phyloP scores from a whole-genome alignment of 2,329 filamentous ascomycete genomes.

The Ampelomyces quisqualis region DNA sequence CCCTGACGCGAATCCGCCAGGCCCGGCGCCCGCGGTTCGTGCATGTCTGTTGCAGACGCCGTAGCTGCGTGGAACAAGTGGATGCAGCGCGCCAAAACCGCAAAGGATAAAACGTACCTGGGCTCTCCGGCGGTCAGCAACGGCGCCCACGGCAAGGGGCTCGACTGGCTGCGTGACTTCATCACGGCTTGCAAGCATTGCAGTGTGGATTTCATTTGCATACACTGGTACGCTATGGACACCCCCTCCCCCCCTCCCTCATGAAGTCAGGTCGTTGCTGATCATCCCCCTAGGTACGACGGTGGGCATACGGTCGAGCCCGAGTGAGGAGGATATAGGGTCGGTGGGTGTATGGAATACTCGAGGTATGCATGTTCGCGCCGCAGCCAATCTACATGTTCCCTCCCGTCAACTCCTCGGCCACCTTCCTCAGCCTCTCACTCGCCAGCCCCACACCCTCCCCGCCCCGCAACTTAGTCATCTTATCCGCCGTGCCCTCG shows the following conservation, averaged over 20 bases:
- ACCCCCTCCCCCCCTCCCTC: too few species aligned
- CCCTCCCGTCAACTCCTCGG: conserved; percentile 67
- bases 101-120: conserved; percentile 26
- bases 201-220: conserved; percentile 37
- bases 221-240: conserved; percentile 38
- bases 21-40: conserved; percentile 20
- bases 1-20: too few species aligned
- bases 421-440: conserved; percentile 63
- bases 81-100: conserved; percentile 20
- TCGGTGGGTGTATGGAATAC: background rate
- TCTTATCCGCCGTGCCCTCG: conserved; percentile 36
- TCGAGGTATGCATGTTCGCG: too few species aligned
- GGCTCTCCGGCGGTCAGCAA: conserved; percentile 38
- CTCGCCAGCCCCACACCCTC: conserved; percentile 50
- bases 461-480: conserved; percentile 40
- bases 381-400: conserved; percentile 52
- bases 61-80: conserved; percentile 18
- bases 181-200: conserved; percentile 30
- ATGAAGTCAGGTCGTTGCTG: background rate
- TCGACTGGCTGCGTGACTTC: conserved; percentile 32
- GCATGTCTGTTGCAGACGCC: conserved; percentile 20
- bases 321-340: background rate
- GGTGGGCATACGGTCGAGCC: background rate
- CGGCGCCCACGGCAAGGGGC: conserved; percentile 18
- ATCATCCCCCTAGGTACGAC: too few species aligned